Conservation (phyloP, 2,329 filamentous ascomycete species). For the Kalmusia sp. region DNA sequence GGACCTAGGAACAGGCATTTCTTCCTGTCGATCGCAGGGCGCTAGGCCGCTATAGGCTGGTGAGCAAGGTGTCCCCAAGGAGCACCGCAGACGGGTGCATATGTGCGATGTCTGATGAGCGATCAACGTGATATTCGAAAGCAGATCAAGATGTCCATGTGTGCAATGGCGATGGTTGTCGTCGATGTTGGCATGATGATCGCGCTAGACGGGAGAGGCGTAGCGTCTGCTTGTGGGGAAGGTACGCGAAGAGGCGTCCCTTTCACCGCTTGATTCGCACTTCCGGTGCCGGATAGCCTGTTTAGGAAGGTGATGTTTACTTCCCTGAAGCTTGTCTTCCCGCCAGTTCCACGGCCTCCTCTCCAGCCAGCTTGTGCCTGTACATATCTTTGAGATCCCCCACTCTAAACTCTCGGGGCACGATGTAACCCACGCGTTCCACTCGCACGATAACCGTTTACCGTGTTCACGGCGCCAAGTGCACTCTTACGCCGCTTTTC, state of each 20-base stretch:
- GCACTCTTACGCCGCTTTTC: not conserved
- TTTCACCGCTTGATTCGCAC: not conserved
- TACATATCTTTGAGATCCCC: not conserved
- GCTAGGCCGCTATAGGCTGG: conserved; percentile 14
- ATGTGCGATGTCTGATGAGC: not conserved
- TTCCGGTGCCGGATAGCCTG: conserved; percentile 4
- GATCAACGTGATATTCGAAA: not conserved
- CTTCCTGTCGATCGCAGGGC: conserved; percentile 3
- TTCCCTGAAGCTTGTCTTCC: not conserved
- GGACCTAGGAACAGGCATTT: conserved; percentile 16
- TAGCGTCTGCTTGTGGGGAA: not conserved
- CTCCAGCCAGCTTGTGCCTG: not conserved
- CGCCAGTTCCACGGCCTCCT: not conserved
- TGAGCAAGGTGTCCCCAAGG: not conserved
- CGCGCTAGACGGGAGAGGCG: not conserved
- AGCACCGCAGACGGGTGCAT: not conserved
- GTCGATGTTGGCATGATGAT: not conserved
- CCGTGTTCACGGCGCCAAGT: not conserved
- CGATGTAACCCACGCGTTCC: conserved; percentile 4
- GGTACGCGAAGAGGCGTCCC: not conserved
- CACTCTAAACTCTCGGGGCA: not conserved
- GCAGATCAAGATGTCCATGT: not conserved
- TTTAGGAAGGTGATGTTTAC: not conserved
- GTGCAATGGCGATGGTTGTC: not conserved
- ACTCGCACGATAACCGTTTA: not conserved